Base-by-base conservation (phyloP, 768 basidiomycete genomes). In the Phanerodontia chrysosporium region DNA sequence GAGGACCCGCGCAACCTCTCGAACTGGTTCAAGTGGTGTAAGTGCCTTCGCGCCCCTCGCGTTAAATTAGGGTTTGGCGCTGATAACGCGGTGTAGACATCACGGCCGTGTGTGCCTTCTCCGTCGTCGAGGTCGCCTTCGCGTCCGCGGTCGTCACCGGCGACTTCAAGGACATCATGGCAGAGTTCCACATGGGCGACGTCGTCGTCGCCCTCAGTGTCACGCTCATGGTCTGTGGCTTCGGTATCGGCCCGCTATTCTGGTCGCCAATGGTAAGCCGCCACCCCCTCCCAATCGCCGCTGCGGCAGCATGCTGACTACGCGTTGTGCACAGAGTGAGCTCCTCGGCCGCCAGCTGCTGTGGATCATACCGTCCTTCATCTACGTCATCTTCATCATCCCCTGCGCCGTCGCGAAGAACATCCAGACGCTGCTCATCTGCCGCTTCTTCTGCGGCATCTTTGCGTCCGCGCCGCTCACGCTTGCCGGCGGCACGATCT, bases 381-480 rank as follows among this genome's bases (percentile, higher is more conserved):
- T 75, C 39, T 81, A 80, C 70, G 70, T 74, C 32, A 29, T 78
- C 56, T 76, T 75, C 68, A 74, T 73, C 62, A 71, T 80, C 56
- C 76, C 73, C 10, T 73, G 73, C 58, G 76, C 77, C 0, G 65
- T 78, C 18, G 73, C 74, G 0, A 61, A 68, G 16, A 77, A 76
- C 66, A 75, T 77, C 56, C 68, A 69, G 58, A 74, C 75, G 2
- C 66, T 79, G 21, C 66, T 80, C 28, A 64, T 77, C 49, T 72
- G 73, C 44, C 73, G 79, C 4, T 76, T 77, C 66, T 64, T 79
- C 54, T 74, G 74, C 53, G 79, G 78, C 46, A 61, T 74, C 49
- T 75, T 73, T 58, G 76, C 75, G 12, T 69, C 70, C 24, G 68
- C 73, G 1, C 75, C 76, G 0, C 62, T 76, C 24, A 72, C 74